A percentile compares a stretch with the other conserved stretches of the same genome.
phyloP scores from a whole-genome alignment of 148 eudicot species.

The Vaccinium myrtillus region DNA sequence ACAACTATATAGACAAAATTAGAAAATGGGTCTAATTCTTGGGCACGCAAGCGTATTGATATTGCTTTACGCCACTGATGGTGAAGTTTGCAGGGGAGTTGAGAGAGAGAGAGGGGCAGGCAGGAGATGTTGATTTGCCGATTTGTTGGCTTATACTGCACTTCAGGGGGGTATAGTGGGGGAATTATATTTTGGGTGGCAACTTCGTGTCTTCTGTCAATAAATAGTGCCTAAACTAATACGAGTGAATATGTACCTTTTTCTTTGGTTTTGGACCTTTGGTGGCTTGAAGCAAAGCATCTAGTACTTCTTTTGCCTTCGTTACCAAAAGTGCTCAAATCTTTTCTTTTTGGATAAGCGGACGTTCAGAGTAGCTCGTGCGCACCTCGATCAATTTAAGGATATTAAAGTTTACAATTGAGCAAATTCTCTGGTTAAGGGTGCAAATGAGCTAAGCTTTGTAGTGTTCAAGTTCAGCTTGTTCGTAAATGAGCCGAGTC shows the following conservation, averaged over 20 bases:
- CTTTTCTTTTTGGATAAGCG: too few species aligned
- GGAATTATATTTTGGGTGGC: background rate
- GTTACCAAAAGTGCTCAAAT: background rate
- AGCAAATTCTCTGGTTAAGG: too few species aligned
- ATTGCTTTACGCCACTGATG: constrained; percentile 46
- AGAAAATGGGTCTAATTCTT: background rate
- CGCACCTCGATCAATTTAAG: too few species aligned
- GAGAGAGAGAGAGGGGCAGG: constrained; percentile 18
- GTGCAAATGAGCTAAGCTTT: too few species aligned
- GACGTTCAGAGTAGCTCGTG: too few species aligned
- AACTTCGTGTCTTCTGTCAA: background rate
- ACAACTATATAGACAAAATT: background rate
- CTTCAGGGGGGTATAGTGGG: constrained; percentile 19
- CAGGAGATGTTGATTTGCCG: background rate
- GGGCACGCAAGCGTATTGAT: constrained; percentile 35
- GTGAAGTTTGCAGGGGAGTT: constrained; percentile 29
- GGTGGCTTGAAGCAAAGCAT: background rate
- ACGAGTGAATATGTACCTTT: background rate
- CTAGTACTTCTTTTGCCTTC: background rate
- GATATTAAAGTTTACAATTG: too few species aligned
- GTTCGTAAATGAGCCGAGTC: too few species aligned
- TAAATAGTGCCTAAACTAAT: background rate
- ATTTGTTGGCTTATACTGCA: constrained; percentile 34
- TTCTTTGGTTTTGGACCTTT: background rate
- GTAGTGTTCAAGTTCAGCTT: too few species aligned